Conservation (phyloP, 768 basidiomycete species). For the Nevesoporus exiguus region DNA sequence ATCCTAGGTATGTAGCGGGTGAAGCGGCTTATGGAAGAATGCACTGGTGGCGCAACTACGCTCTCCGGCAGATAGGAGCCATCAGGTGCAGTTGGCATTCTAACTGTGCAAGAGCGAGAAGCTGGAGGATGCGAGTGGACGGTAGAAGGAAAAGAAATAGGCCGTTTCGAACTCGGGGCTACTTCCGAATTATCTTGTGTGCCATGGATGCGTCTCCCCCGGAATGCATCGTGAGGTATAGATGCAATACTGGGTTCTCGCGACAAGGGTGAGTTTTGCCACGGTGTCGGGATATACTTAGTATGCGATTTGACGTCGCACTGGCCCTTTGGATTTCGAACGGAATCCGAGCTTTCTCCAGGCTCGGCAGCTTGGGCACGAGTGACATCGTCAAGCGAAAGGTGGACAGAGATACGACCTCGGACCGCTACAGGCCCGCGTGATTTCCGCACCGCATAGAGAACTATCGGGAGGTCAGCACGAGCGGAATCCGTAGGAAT, state of each 20-base stretch:
- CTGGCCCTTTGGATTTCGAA: constrained; percentile 36
- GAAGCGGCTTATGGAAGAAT: constrained; percentile 26
- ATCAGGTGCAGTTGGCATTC: constrained; percentile 13
- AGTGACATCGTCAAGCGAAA: constrained; percentile 41
- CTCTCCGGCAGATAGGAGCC: constrained; percentile 4
- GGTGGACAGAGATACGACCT: constrained; percentile 52
- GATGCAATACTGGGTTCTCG: constrained; percentile 7
- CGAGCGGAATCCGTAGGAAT: background rate
- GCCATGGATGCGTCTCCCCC: background rate
- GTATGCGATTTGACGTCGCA: constrained; percentile 38
- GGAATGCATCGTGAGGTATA: background rate
- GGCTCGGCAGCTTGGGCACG: constrained; percentile 16
- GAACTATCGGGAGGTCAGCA: constrained; percentile 36
- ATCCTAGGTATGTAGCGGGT: constrained; percentile 51
- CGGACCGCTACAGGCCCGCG: constrained; percentile 47
- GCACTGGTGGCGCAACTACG: constrained; percentile 14
- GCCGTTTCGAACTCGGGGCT: background rate
- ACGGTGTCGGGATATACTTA: background rate
- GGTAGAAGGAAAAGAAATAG: constrained; percentile 6
- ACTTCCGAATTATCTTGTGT: background rate
- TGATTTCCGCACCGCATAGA: constrained; percentile 54
- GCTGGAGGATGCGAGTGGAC: background rate
- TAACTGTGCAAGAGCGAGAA: constrained; percentile 13
- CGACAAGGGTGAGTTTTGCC: background rate
- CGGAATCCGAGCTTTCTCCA: constrained; percentile 1